Evolutionary conservation across 163 green algal species (phyloP).

Genomic region (Scenedesmus sp.): DNA sequence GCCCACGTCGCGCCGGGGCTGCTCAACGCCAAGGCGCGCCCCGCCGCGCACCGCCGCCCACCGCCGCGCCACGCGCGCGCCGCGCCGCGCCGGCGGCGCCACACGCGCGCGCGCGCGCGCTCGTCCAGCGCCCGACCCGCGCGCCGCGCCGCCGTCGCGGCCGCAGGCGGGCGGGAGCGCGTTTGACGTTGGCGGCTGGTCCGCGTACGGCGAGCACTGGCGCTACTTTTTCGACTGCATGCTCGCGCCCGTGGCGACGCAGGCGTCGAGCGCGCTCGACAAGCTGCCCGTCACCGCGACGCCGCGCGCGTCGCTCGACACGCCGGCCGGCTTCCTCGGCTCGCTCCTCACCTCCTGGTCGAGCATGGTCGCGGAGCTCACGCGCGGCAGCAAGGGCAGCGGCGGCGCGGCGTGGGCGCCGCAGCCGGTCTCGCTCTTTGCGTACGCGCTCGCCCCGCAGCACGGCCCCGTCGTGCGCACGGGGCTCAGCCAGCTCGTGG

Average conservation of each 20-base stretch:
- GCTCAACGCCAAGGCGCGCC: constrained; percentile 43
- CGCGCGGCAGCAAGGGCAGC: constrained; percentile 20
- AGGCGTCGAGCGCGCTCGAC: constrained; percentile 66
- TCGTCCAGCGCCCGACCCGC: neutral
- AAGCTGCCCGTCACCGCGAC: constrained; percentile 61
- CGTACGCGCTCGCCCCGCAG: constrained; percentile 72
- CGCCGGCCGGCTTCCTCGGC: constrained; percentile 13
- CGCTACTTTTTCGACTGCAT: constrained; percentile 97
- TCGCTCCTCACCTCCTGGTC: constrained; percentile 22
- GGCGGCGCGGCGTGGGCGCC: neutral
- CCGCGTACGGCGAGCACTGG: constrained; percentile 84
- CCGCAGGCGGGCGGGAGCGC: constrained; percentile 19
- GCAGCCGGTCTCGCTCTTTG: constrained; percentile 21
- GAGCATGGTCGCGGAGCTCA: constrained; percentile 34
- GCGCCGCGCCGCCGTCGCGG: neutral
- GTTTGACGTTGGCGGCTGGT: constrained; percentile 76
- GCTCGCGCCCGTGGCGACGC: constrained; percentile 85
- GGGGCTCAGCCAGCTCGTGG: constrained; percentile 73
- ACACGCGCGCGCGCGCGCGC: neutral
- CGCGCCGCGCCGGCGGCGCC: no score
- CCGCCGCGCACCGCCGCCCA: no score
- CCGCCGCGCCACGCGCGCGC: no score
- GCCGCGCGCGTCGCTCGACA: constrained; percentile 21
- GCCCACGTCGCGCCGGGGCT: constrained; percentile 71
- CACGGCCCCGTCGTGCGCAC: constrained; percentile 84